phyloP scores from a whole-genome alignment of 2,329 filamentous ascomycete genomes.

The Penicillium capsulatum region DNA sequence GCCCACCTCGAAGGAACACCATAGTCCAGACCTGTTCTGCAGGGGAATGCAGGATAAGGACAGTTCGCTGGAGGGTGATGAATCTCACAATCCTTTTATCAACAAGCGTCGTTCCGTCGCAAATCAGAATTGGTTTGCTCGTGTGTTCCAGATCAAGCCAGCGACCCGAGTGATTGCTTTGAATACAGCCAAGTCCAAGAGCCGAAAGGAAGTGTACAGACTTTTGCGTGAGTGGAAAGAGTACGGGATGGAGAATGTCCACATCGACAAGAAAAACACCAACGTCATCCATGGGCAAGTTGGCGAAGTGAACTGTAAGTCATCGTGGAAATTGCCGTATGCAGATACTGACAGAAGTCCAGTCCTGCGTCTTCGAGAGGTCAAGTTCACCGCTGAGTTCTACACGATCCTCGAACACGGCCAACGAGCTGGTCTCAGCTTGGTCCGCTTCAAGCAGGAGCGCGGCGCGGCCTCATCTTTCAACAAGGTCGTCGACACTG shows the following conservation, averaged over 20 bases:
- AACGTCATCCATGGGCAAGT: conserved; percentile 71
- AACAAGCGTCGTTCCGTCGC: conserved; percentile 15
- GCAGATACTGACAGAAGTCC: conserved; percentile 14
- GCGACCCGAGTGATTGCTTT: conserved; percentile 72
- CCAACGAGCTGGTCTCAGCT: conserved; percentile 67
- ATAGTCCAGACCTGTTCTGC: conserved; percentile 8
- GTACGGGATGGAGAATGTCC: conserved; percentile 75
- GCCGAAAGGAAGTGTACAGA: conserved; percentile 70
- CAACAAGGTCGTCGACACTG: conserved; percentile 72
- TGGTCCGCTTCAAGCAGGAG: conserved; percentile 83
- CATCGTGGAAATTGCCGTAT: too few species aligned
- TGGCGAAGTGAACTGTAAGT: conserved; percentile 72
- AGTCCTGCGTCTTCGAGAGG: conserved; percentile 79
- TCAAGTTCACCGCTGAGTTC: conserved; percentile 81
- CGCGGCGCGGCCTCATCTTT: conserved; percentile 89
- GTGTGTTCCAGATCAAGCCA: conserved; percentile 85
- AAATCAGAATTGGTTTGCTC: conserved; percentile 79
- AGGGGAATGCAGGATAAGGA: conserved; percentile 15
- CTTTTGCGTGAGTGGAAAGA: conserved; percentile 75
- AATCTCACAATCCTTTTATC: conserved; percentile 9
- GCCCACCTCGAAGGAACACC: conserved; percentile 7
- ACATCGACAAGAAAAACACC: conserved; percentile 72
- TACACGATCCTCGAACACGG: conserved; percentile 87
- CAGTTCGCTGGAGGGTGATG: conserved; percentile 16
- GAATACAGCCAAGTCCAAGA: conserved; percentile 64